A percentile compares a stretch with the other conserved stretches of the same genome.
Evolutionary conservation across 805 yeast genomes (phyloP).

Genomic region (Lipomyces lipofer): DNA sequence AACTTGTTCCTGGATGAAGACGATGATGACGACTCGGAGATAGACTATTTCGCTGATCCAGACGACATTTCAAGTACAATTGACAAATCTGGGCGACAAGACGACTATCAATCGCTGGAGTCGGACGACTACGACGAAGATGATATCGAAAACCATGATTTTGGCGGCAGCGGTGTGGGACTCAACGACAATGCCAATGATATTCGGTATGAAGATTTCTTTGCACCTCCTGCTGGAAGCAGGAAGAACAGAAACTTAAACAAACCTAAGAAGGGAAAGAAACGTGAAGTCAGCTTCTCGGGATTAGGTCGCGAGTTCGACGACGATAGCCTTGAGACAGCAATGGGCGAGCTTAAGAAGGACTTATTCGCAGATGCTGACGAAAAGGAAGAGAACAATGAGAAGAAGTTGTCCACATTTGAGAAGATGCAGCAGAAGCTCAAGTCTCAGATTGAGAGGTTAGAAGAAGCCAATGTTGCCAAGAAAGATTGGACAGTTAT

Average conservation of each 20-base stretch:
- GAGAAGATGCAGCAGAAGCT: slow-evolving; percentile 76
- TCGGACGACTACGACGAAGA: slow-evolving; percentile 37
- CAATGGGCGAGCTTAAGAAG: slow-evolving; percentile 38
- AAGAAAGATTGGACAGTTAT: slow-evolving; percentile 92
- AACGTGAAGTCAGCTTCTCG: slow-evolving; percentile 27
- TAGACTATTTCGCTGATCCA: slow-evolving; percentile 47
- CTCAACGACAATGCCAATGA: slow-evolving; percentile 35
- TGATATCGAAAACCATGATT: slow-evolving; percentile 44
- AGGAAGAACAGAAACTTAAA: slow-evolving; percentile 6
- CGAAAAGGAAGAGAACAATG: slow-evolving; percentile 62
- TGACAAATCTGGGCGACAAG: background rate
- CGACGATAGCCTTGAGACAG: slow-evolving; percentile 34
- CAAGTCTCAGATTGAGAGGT: slow-evolving; percentile 70
- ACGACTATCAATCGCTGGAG: background rate
- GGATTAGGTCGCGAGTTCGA: slow-evolving; percentile 35
- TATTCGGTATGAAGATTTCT: slow-evolving; percentile 43
- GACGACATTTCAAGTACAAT: slow-evolving; percentile 22
- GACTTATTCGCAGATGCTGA: slow-evolving; percentile 54
- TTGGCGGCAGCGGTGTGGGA: background rate
- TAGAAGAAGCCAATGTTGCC: slow-evolving; percentile 86
- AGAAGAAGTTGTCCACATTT: slow-evolving; percentile 54
- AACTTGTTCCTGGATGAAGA: slow-evolving; percentile 40
- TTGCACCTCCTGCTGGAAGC: slow-evolving; percentile 40
- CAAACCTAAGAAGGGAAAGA: slow-evolving; percentile 8
- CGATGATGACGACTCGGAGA: slow-evolving; percentile 50